Base-by-base conservation (phyloP, 2,329 filamentous ascomycete genomes). In the Lasiodiplodia gonubiensis region DNA sequence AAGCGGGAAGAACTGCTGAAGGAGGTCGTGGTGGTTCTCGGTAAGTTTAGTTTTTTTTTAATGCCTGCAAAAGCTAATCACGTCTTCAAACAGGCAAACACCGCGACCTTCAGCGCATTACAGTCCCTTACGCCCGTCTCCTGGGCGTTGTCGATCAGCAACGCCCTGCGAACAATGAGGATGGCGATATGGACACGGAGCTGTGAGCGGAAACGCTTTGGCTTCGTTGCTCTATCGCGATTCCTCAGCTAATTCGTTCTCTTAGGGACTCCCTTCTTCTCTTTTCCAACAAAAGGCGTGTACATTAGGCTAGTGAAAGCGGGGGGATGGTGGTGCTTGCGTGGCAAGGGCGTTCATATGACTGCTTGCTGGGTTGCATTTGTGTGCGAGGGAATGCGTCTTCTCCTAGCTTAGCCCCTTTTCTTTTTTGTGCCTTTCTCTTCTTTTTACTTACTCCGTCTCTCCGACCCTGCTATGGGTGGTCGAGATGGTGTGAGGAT, bases 1-100 rank as follows among this genome's bases (percentile, higher is more conserved):
- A 89, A 94, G 75, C 87, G 93, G 69, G 90, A 90, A 76, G 93
- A 97, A 70, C 81, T 99, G 69, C 80, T 99, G 68, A 96, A 92
- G 82, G 94, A 94, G 68, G 93, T 97, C 30, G 91, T 99, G 66
- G 85, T 97, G 80, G 93, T 97, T 77, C 86, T 99, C 52, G 95
- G 95, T 95, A 87, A 80, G 88, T n/a, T n/a, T n/a, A n/a, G n/a
- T n/a, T n/a, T n/a, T n/a, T n/a, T n/a, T n/a, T n/a, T n/a, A n/a
- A n/a, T n/a, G n/a, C n/a, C n/a, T n/a, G n/a, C n/a, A n/a, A n/a
- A n/a, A n/a, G n/a, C 79, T 84, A 77, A 84, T 74, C 54, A 8
- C 30, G 3, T 52, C 48, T 33, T 30, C 5, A 5, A n/a, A 8
- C 72, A 97, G 93, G 93, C 68, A 98, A 98, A 89, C 94, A 95